Percentiles rank a stretch among this genome's conserved stretches.
phyloP scores from a whole-genome alignment of 2,329 filamentous ascomycete genomes.

The Pseudocercospora cruenta region DNA sequence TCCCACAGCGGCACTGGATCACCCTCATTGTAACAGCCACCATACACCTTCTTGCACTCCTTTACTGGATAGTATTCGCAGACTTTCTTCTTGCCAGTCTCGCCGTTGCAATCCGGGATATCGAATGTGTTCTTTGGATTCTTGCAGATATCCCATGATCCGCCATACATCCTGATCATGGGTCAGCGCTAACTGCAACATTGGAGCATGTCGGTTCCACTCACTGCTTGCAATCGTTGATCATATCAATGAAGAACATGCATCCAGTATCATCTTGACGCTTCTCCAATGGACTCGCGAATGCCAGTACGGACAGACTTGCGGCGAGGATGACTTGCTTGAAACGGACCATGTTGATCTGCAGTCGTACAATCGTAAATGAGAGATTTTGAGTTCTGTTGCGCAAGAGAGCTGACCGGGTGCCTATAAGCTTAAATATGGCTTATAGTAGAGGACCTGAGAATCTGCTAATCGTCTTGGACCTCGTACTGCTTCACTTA shows the following conservation, averaged over 20 bases:
- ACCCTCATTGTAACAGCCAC: slow-evolving; percentile 12
- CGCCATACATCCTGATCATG: slow-evolving; percentile 14
- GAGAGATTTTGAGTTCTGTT: neutral
- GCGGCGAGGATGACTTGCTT: neutral
- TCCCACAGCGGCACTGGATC: neutral
- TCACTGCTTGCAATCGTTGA: slow-evolving; percentile 14
- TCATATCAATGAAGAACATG: slow-evolving; percentile 5
- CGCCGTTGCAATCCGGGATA: slow-evolving; percentile 16
- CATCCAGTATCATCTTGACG: neutral
- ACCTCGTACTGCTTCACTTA: neutral
- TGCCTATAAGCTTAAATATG: neutral
- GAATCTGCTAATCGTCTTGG: neutral
- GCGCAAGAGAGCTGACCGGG: neutral
- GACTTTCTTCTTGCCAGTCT: slow-evolving; percentile 1
- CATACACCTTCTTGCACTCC: slow-evolving; percentile 11
- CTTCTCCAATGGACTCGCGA: neutral
- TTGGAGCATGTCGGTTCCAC: neutral
- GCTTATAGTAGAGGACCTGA: neutral
- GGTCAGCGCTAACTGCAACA: neutral
- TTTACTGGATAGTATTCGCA: slow-evolving; percentile 14
- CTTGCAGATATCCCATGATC: slow-evolving; percentile 16
- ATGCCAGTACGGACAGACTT: neutral
- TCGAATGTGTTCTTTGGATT: slow-evolving; percentile 6
- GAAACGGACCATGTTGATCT: neutral
- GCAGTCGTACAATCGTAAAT: neutral